Conservation (phyloP, 2,329 filamentous ascomycete genomes). For the Ophiostoma himal-ulmi region DNA sequence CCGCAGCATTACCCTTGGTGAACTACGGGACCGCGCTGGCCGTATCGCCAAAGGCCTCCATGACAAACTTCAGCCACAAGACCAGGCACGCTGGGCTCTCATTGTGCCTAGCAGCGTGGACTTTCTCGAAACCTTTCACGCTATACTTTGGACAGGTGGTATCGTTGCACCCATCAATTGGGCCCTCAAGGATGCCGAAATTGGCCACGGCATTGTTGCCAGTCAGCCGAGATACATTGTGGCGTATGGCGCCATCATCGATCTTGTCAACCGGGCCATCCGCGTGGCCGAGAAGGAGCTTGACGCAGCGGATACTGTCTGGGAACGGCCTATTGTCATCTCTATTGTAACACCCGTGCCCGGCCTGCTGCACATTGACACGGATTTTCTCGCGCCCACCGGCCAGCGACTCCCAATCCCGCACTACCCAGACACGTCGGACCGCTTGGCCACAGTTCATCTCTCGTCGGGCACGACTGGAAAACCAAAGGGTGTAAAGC, state of each 20-base stretch:
- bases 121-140: background rate
- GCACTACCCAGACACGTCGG: background rate
- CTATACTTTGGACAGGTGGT: background rate
- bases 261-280: slow-evolving; percentile 33
- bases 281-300: slow-evolving; percentile 31
- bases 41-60: slow-evolving; percentile 38
- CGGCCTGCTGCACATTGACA: background rate
- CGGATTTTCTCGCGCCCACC: background rate
- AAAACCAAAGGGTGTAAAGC: slow-evolving; percentile 42
- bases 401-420: background rate
- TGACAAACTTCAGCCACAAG: slow-evolving; percentile 31
- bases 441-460: slow-evolving; percentile 33
- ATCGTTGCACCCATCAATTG: background rate
- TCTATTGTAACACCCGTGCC: background rate
- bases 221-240: slow-evolving; percentile 39
- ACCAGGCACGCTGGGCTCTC: slow-evolving; percentile 39
- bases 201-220: slow-evolving; percentile 40
- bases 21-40: slow-evolving; percentile 38
- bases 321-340: background rate
- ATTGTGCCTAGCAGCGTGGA: slow-evolving; percentile 28
- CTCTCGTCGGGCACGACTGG: slow-evolving; percentile 48
- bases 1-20: slow-evolving; percentile 41
- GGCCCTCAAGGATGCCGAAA: background rate
- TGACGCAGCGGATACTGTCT: slow-evolving; percentile 23
- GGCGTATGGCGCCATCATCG: slow-evolving; percentile 35